Evolutionary conservation across 352 stramenopile species (phyloP).

Genomic region (Phytophthora ohioensis): DNA sequence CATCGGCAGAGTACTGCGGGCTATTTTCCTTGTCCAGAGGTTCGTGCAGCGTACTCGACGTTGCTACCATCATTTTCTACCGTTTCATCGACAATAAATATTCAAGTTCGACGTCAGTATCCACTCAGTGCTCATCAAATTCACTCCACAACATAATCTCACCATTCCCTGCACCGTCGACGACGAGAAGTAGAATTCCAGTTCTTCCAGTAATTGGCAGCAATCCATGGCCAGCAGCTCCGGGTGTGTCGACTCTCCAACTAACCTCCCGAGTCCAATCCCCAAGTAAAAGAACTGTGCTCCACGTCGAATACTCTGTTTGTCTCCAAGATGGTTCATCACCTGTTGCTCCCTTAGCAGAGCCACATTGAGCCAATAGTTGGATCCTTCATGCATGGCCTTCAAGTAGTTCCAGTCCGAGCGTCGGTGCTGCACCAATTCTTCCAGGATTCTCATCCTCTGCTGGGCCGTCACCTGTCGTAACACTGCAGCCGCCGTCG

Average conservation of each 20-base stretch:
- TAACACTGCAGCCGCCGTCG: constrained; percentile 36
- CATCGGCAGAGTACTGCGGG: constrained; percentile 48
- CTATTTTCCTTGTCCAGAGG: constrained; percentile 50
- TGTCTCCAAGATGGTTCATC: constrained; percentile 66
- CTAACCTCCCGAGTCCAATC: constrained; percentile 68
- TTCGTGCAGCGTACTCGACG: constrained; percentile 72
- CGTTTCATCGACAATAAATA: not conserved
- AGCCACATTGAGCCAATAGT: constrained; percentile 87
- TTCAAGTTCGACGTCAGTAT: not conserved
- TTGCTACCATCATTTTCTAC: constrained; percentile 89
- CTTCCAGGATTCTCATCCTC: constrained; percentile 74
- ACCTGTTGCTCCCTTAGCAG: constrained; percentile 75
- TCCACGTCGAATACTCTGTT: constrained; percentile 63
- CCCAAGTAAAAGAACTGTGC: constrained; percentile 87
- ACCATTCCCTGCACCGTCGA: constrained; percentile 84
- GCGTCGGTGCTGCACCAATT: constrained; percentile 75
- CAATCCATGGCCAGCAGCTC: constrained; percentile 75
- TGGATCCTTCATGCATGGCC: constrained; percentile 79
- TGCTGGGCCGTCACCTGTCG: constrained; percentile 71
- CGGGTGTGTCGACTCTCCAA: constrained; percentile 61
- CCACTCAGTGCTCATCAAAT: not conserved
- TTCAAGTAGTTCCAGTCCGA: constrained; percentile 87
- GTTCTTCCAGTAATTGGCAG: constrained; percentile 85
- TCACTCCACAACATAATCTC: not conserved
- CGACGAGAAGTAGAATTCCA: constrained; percentile 88